Evolutionary conservation across 208 protist genomes (phyloP).

Genomic region (Leishmania turanica): DNA sequence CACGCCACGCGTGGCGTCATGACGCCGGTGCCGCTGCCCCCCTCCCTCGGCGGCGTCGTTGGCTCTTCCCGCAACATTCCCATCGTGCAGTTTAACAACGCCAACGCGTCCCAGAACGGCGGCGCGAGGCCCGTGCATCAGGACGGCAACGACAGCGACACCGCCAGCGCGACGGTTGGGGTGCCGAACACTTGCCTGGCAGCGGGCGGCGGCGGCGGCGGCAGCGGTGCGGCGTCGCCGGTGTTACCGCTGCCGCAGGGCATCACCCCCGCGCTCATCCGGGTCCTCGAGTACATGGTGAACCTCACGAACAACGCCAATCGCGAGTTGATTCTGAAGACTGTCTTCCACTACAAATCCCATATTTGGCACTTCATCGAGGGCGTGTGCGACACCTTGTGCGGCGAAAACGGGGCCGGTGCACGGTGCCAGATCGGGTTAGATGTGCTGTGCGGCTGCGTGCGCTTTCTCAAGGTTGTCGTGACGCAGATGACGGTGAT

Average conservation of each 20-base stretch:
- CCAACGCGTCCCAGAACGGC: conserved; percentile 20
- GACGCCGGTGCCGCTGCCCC: conserved; percentile 45
- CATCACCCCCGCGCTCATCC: conserved; percentile 60
- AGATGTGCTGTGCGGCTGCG: conserved; percentile 59
- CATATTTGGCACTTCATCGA: conserved; percentile 66
- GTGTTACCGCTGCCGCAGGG: conserved; percentile 40
- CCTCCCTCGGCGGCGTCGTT: conserved; percentile 23
- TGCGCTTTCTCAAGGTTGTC: conserved; percentile 61
- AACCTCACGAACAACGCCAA: conserved; percentile 41
- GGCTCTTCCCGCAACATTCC: conserved; percentile 20
- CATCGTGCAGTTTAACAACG: conserved; percentile 50
- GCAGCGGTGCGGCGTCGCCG: not conserved
- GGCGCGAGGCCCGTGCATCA: not conserved
- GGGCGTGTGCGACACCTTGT: conserved; percentile 41
- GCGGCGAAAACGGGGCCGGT: conserved; percentile 13
- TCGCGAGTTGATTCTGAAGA: conserved; percentile 56
- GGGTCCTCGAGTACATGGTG: conserved; percentile 68
- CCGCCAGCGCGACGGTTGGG: conserved; percentile 3
- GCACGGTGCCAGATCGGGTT: conserved; percentile 37
- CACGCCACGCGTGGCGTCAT: conserved; percentile 43
- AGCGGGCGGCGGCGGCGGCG: not conserved
- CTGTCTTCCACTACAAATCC: conserved; percentile 64
- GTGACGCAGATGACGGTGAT: conserved; percentile 34
- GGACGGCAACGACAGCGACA: conserved; percentile 12
- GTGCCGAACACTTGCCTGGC: conserved; percentile 13